These are phyloP conservation scores for Apodospora peruviana DNA, from an alignment of 495 filamentous ascomycete genomes.

Conservation along the genomic window DNA sequence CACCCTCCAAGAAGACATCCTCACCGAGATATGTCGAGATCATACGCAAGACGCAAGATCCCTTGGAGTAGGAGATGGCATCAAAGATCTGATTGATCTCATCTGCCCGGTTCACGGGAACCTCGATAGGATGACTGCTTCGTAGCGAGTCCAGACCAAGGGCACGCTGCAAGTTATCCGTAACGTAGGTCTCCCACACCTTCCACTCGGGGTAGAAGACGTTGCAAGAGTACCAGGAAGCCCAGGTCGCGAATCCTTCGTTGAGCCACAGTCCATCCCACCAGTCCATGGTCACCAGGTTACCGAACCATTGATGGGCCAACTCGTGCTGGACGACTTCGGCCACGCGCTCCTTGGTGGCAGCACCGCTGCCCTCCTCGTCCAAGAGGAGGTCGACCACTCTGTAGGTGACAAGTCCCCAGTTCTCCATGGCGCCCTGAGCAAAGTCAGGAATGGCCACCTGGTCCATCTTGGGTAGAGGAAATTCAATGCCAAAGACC, in stretches of 20 bases:
- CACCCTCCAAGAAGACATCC: conserved; percentile 88
- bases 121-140: conserved; percentile 95
- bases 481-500: conserved; percentile 67
- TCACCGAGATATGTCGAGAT: conserved; percentile 93
- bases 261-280: conserved; percentile 99
- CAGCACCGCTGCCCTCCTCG: conserved; percentile 85
- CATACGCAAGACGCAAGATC: conserved; percentile 93
- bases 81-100: conserved; percentile 99
- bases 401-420: conserved; percentile 93
- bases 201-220: conserved; percentile 97
- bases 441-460: conserved; percentile 92
- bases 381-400: conserved; percentile 89
- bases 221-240: conserved; percentile 64
- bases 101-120: conserved; percentile 88
- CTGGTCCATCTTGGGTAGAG: conserved; percentile 91
- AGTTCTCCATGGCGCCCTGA: conserved; percentile 98
- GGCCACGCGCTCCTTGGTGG: conserved; percentile 87
- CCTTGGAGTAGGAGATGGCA: conserved; percentile 96
- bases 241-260: conserved; percentile 96
- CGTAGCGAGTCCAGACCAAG: conserved; percentile 83
- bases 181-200: conserved; percentile 94
- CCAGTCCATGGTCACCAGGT: conserved; percentile 99
- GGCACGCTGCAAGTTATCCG: conserved; percentile 83
- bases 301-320: conserved; percentile 99
- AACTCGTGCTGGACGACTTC: conserved; percentile 95